Base-by-base conservation (phyloP, 495 filamentous ascomycete species). In the Rostrohypoxylon terebratum region DNA sequence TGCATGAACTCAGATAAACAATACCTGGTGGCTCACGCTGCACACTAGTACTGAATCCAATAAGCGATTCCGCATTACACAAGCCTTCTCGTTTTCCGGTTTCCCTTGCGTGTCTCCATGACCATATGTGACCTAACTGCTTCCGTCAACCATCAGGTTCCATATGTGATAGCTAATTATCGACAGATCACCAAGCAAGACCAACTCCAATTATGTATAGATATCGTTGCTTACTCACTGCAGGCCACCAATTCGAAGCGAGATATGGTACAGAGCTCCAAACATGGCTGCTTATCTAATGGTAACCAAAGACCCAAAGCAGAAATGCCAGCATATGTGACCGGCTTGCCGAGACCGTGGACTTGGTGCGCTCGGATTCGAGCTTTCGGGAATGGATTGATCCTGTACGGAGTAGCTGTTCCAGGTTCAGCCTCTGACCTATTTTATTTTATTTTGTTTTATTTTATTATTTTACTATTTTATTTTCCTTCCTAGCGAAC, bases 1-100 rank as follows among this genome's bases (percentile, higher is more conserved):
- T 72, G 71, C 74, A 76, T 76, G 50, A 76, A 71, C 60, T 71
- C 74, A 71, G 72, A 78, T 78, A 78, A 76, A 78, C 68, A 75
- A 76, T 75, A 74, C 65, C 72, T 62, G 31, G 71, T 75, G 66
- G 74, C 76, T 78, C 76, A 45, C 76, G 74, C 74, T 73, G 69
- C 76, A 75, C 69, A 71, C 63, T 66, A 73, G 59, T 74, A 74
- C 62, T 65, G 62, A 68, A 71, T 72, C 59, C 59, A 71, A 53
- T 34, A 64, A 64, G 33, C 59, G 67, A 66, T 65, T 69, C 71
- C 45, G 20, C 55, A 40, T 47, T 40, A 66, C 62, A 55, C 62
- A 66, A 61, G n/a, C 23, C 38, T 47, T 51, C 50, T 54, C 38
- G 18, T 61, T 20, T 36, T 14, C 33, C 13, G 13, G 11, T 42